phyloP scores from a whole-genome alignment of 495 filamentous ascomycete species.

The Penicillium mononematosum region DNA sequence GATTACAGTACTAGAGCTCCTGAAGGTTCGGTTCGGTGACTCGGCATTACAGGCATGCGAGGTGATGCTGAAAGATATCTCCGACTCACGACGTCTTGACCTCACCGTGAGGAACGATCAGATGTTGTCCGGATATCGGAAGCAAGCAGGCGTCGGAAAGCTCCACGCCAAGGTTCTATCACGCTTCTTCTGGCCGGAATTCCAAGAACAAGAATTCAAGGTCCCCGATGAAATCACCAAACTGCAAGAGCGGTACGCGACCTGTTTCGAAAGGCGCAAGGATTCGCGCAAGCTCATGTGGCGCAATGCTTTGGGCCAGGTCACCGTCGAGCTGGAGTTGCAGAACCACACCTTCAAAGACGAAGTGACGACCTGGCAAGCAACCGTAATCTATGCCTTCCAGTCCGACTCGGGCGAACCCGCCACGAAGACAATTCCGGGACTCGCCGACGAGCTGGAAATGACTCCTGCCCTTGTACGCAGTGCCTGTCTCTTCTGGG shows the following conservation, averaged over 20 bases:
- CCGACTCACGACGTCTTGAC: conserved; percentile 76
- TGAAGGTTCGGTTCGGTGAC: conserved; percentile 88
- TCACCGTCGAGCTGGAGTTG: conserved; percentile 77
- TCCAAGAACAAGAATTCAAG: conserved; percentile 73
- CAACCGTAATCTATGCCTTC: conserved; percentile 87
- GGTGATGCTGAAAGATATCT: conserved; percentile 95
- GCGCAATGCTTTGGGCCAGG: conserved; percentile 78
- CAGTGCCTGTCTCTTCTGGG: conserved; percentile 84
- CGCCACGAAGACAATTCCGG: conserved; percentile 53
- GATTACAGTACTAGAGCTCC: conserved; percentile 74
- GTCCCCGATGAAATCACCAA: conserved; percentile 62
- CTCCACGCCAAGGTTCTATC: conserved; percentile 85
- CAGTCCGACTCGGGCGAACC: conserved; percentile 44
- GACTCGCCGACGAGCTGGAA: conserved; percentile 62
- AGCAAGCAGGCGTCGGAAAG: conserved; percentile 33
- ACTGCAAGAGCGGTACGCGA: conserved; percentile 67
- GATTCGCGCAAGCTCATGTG: conserved; percentile 81
- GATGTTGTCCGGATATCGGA: conserved; percentile 19
- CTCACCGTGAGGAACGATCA: conserved; percentile 54
- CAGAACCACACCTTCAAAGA: conserved; percentile 72
- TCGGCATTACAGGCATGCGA: conserved; percentile 83
- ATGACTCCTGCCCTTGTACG: conserved; percentile 77
- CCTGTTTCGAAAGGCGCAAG: conserved; percentile 77
- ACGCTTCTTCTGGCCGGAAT: conserved; percentile 88
- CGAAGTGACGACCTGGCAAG: conserved; percentile 83